These are phyloP conservation scores for Leucosporidium yakuticum DNA, from an alignment of 768 basidiomycete genomes.

Conservation along the genomic window DNA sequence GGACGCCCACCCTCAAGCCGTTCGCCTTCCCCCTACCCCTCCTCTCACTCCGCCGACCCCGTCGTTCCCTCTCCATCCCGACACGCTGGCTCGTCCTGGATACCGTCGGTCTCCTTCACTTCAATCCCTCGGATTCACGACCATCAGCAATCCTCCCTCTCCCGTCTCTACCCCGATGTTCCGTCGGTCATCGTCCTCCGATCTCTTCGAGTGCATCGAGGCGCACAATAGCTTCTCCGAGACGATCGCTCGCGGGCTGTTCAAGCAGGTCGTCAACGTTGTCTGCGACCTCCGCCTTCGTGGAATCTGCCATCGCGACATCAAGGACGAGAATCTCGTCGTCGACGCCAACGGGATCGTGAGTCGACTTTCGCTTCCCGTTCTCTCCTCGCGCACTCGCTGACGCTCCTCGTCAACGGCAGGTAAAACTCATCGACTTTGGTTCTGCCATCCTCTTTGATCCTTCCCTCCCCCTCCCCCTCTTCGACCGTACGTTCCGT, in stretches of 20 bases:
- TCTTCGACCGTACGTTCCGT: too few species aligned
- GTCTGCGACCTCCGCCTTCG: slow-evolving; percentile 60
- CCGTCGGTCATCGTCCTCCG: slow-evolving; percentile 41
- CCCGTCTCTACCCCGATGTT: slow-evolving; percentile 2
- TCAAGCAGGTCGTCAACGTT: slow-evolving; percentile 77
- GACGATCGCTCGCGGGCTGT: slow-evolving; percentile 68
- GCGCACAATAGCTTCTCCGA: slow-evolving; percentile 74
- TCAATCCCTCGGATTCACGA: slow-evolving; percentile 1
- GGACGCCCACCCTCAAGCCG: neutral
- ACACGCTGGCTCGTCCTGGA: neutral
- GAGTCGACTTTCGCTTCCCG: neutral
- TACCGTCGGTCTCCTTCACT: neutral
- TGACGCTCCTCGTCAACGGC: neutral
- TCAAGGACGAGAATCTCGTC: slow-evolving; percentile 49
- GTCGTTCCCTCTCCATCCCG: neutral
- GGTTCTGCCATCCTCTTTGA: slow-evolving; percentile 75
- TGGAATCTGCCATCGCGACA: slow-evolving; percentile 45
- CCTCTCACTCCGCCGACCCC: too few species aligned
- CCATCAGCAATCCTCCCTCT: neutral
- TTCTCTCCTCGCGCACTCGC: neutral
- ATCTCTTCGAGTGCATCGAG: slow-evolving; percentile 92
- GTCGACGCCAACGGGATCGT: slow-evolving; percentile 50
- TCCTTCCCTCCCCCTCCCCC: slow-evolving; percentile 39
- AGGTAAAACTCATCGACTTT: slow-evolving; percentile 89
- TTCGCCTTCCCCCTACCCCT: too few species aligned